These are phyloP conservation scores for Plectranthus barbatus DNA, from an alignment of 257 asterid species.

Conservation along the genomic window DNA sequence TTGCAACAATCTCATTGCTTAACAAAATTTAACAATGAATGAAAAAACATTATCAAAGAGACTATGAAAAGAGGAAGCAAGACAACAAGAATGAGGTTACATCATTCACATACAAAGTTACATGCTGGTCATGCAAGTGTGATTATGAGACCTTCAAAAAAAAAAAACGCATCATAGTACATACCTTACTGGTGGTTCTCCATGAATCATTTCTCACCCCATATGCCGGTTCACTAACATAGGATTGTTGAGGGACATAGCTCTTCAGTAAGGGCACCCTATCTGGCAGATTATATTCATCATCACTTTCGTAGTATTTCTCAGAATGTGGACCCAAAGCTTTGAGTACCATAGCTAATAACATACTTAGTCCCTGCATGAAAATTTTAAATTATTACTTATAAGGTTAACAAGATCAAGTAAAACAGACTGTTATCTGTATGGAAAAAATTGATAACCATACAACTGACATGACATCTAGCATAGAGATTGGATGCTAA, in stretches of 20 bases:
- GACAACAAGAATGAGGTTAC: background rate
- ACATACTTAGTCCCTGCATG: conserved; percentile 64
- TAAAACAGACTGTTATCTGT: background rate
- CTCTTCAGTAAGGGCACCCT: conserved; percentile 79
- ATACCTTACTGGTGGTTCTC: conserved; percentile 76
- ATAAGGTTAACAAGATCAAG: background rate
- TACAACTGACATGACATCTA: background rate
- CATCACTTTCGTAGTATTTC: conserved; percentile 89
- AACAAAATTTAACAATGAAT: background rate
- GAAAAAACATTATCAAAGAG: background rate
- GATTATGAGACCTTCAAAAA: background rate
- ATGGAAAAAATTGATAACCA: background rate
- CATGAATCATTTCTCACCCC: conserved; percentile 56
- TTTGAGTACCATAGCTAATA: conserved; percentile 78
- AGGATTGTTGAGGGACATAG: conserved; percentile 60
- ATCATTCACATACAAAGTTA: background rate
- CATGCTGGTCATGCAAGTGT: background rate
- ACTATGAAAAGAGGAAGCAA: background rate
- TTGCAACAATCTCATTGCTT: background rate
- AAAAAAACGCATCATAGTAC: conserved; percentile 1
- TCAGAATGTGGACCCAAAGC: conserved; percentile 76
- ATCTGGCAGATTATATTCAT: conserved; percentile 57
- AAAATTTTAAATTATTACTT: conserved; percentile 10
- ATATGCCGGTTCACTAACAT: conserved; percentile 53
- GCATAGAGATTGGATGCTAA: background rate